A percentile compares a stretch with the other conserved stretches of the same genome.
phyloP scores from a whole-genome alignment of 441 rosid species.

The Hura crepitans region DNA sequence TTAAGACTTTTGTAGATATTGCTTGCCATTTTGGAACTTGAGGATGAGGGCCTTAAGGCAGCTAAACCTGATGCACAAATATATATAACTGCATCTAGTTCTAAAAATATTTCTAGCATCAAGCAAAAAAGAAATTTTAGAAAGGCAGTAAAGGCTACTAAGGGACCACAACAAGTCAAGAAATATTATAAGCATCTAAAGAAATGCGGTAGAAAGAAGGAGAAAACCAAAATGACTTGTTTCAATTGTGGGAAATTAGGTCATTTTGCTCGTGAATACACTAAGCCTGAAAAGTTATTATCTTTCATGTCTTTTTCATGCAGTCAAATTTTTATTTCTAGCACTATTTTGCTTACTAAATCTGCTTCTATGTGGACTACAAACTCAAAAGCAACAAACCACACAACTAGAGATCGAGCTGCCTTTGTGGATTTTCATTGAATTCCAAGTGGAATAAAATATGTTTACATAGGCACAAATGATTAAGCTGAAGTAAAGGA shows the following conservation, averaged over 20 bases:
- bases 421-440: background rate
- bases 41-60: slow-evolving; percentile 2
- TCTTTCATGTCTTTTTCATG: background rate
- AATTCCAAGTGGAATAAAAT: background rate
- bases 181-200: too few relatives aligned
- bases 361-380: too few relatives aligned
- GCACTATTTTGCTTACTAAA: too few relatives aligned
- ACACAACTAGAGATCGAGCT: background rate
- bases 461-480: background rate
- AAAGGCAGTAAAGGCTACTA: too few relatives aligned
- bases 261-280: slow-evolving; percentile 5
- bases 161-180: too few relatives aligned
- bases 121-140: background rate
- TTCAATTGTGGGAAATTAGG: background rate
- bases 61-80: background rate
- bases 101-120: background rate
- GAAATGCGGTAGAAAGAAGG: too few relatives aligned
- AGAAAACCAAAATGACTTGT: slow-evolving; percentile 4
- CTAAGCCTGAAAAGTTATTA: background rate
- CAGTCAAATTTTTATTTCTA: background rate
- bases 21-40: background rate
- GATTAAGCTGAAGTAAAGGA: background rate
- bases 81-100: background rate
- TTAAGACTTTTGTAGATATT: slow-evolving; percentile 11
- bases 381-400: background rate